Conservation (phyloP, 441 rosid genomes). For the Pelargonium cotyledonis region DNA sequence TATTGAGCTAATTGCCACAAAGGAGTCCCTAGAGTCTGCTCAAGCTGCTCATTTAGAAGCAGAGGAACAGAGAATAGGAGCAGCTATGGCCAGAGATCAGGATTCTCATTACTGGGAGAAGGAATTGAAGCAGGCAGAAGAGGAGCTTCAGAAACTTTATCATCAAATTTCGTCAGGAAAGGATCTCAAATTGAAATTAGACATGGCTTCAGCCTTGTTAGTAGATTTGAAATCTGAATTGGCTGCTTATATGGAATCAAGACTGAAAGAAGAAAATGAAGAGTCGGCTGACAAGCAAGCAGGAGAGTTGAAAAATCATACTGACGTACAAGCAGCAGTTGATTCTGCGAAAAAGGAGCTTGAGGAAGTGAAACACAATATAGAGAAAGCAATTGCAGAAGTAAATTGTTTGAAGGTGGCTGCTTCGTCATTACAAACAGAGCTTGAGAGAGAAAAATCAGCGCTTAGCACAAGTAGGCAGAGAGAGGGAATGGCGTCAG, state of each 20-base stretch:
- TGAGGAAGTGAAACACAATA: conserved; percentile 59
- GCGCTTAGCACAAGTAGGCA: conserved; percentile 55
- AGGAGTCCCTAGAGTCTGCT: conserved; percentile 81
- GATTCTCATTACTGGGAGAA: conserved; percentile 80
- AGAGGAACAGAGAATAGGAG: conserved; percentile 85
- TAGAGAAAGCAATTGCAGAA: conserved; percentile 70
- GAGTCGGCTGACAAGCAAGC: conserved; percentile 12
- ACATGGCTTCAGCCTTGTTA: conserved; percentile 62
- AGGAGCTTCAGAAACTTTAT: conserved; percentile 62
- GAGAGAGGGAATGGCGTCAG: conserved; percentile 85
- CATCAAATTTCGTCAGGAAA: conserved; percentile 64
- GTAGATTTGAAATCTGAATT: conserved; percentile 74
- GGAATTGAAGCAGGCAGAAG: conserved; percentile 83
- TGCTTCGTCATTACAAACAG: conserved; percentile 49
- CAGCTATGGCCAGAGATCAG: conserved; percentile 84
- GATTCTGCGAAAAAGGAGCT: conserved; percentile 77
- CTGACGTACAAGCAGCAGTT: conserved; percentile 49
- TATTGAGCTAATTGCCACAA: conserved; percentile 75
- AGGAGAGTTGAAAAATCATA: conserved; percentile 34
- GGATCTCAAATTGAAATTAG: conserved; percentile 67
- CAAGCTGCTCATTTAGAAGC: conserved; percentile 91
- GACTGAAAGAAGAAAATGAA: conserved; percentile 43
- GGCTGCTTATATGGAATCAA: conserved; percentile 77
- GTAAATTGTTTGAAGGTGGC: conserved; percentile 72
- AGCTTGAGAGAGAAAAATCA: conserved; percentile 63